Evolutionary conservation across 2,329 filamentous ascomycete genomes (phyloP), one percentile per base, ranked within the genome.

Genomic region (Leptodontidium sp.): DNA sequence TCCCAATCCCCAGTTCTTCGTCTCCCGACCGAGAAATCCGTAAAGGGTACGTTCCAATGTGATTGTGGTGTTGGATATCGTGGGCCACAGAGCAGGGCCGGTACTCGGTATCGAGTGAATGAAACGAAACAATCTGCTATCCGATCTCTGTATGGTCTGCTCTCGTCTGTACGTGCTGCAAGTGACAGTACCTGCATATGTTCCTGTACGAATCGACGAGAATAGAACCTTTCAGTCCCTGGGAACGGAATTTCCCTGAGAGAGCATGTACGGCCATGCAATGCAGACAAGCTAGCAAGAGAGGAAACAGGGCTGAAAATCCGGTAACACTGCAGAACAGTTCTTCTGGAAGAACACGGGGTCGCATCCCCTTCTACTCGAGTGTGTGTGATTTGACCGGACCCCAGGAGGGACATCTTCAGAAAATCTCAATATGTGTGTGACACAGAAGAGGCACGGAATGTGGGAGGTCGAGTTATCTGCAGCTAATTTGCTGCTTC

Each of bases 131-230:
- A 55, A 55, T n/a, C 26, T 55, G 12, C 1, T n/a, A 14, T 14
- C 29, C 17, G 29, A 26, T 11, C 29, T 57, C 11, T 58, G 55
- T 40, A 43, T 40, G 55, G n/a, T 24, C 35, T 40, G 8, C 32
- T 40, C 24, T 40, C 35, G n/a, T 24, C 35, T 40, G 17, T n/a
- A 58, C 40, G 55, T 40, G 55, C 35, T 58, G 55, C 55, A 58
- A 58, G 55, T 21, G 32, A 40, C 55, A 58, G 55, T 58, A 58
- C 55, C 55, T 58, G 55, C 55, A 58, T 58, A 40, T 24, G n/a
- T 24, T 24, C 32, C 55, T 58, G 55, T 58, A 17, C 17, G 55
- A 40, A 58, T 40, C 55, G 55, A 58, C 55, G 35, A 40, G 55
- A 58, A 58, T 58, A 58, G 55, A 58, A 6, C 24, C 32, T 8